phyloP scores from a whole-genome alignment of 164 flowering plant genomes.

The Santalum album region DNA sequence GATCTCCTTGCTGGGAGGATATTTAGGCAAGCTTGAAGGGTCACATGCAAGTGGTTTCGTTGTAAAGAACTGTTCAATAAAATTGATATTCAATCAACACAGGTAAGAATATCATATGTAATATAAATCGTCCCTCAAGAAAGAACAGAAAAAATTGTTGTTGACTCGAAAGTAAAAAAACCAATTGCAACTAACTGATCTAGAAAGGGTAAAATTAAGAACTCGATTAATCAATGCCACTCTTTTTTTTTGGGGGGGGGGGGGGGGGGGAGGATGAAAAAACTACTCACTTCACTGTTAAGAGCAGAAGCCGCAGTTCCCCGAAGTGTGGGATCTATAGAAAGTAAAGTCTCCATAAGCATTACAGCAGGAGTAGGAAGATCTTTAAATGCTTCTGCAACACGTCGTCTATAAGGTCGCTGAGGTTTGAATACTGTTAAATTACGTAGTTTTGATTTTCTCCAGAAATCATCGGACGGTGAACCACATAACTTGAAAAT shows the following conservation, averaged over 20 bases:
- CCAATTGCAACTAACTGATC: neutral
- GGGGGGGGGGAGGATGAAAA: neutral
- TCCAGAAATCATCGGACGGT: constrained; percentile 80
- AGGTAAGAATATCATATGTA: neutral
- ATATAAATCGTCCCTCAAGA: no score
- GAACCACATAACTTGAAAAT: constrained; percentile 84
- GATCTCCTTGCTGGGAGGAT: constrained; percentile 69
- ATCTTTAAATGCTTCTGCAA: constrained; percentile 49
- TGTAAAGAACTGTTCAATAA: constrained; percentile 37
- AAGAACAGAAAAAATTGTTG: neutral
- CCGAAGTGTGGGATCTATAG: constrained; percentile 53
- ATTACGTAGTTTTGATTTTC: constrained; percentile 40
- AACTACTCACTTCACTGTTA: constrained; percentile 40
- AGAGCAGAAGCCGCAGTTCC: constrained; percentile 63
- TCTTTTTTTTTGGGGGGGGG: no score
- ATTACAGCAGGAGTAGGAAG: constrained; percentile 38
- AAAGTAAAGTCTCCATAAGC: constrained; percentile 61
- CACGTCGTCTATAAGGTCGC: constrained; percentile 49
- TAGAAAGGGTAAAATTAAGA: neutral
- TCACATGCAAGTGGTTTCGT: constrained; percentile 45
- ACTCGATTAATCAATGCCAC: no score
- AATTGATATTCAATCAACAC: neutral
- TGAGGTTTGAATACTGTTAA: constrained; percentile 53
- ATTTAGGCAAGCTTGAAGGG: constrained; percentile 57
- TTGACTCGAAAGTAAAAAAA: neutral